Evolutionary conservation across 192 early-diverging fungal species (phyloP), one percentile per base, ranked within the genome.

Genomic region (Podila verticillata): DNA sequence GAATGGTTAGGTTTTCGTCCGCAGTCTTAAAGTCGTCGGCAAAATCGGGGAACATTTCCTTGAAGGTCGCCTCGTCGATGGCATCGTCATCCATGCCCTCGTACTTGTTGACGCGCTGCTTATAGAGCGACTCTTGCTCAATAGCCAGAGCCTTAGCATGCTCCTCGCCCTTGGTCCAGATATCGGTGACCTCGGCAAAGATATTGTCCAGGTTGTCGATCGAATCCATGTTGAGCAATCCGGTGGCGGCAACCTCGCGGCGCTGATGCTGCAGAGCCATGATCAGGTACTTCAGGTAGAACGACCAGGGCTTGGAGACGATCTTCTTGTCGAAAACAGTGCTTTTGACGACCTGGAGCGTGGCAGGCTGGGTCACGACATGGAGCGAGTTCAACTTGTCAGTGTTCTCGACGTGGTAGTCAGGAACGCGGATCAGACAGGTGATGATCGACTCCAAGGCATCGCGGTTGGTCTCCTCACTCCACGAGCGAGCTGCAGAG

Each of bases 21-120:
- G 93, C 66, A 39, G 94, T 90, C 22, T 84, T 89, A 75, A 90
- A 96, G 57, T 94, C 96, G 9, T 95, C 93, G 67, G 87, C 91
- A 81, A 91, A 96, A 66, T 95, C 94, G 2, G 95, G 94, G 87
- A 98, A 98, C 48, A 93, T 84, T 66, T 93, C 88, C 39, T 82
- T 82, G 34, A 95, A 82, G 58, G 95, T 90, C 48, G 83, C 80
- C 65, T 93, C 94, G 36, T 94, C 92, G 2, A 90, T 84, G 60
- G 91, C 91, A 60, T 96, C 87, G 28, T 90, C 85, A 35, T 83
- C 84, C 24, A 81, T 39, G 57, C 79, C 82, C 28, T 84, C 81
- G 29, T 91, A 82, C 39, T 81, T 85, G 65, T 85, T 87, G 49
- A 85, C 80, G 22, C 87, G 86, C 34, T 82, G 83, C 66, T 86